These are phyloP conservation scores for Trichoderma simmonsii DNA, from an alignment of 2,329 filamentous ascomycete species.

Conservation along the genomic window DNA sequence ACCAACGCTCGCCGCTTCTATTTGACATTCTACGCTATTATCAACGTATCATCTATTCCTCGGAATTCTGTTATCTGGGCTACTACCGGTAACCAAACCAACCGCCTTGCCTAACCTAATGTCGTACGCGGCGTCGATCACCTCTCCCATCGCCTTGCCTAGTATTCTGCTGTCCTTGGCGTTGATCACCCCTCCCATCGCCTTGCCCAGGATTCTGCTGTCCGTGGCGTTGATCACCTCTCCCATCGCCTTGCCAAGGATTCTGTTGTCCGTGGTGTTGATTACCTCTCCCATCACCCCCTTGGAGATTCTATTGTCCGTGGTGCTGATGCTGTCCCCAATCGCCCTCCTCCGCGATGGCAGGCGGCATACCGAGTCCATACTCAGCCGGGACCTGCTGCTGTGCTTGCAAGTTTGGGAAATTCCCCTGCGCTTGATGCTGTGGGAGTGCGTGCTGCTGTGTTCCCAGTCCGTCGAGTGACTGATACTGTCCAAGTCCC, in stretches of 20 bases:
- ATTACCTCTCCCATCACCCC: background rate
- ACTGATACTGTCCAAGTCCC: background rate
- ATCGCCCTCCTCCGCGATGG: background rate
- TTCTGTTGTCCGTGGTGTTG: no score
- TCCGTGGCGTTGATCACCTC: no score
- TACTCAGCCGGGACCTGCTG: background rate
- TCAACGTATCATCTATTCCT: background rate
- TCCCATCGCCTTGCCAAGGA: no score
- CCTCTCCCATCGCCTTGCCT: no score
- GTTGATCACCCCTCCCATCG: no score
- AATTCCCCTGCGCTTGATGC: background rate
- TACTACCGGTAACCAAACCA: no score
- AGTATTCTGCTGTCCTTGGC: no score
- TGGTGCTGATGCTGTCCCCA: background rate
- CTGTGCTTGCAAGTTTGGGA: background rate
- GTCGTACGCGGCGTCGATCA: no score
- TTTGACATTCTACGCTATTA: background rate
- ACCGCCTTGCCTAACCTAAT: no score
- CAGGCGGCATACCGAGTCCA: background rate
- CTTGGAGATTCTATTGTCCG: background rate
- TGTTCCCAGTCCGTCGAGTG: background rate
- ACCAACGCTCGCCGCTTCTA: background rate
- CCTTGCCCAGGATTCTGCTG: no score
- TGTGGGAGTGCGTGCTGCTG: background rate
- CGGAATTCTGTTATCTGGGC: background rate